A percentile compares a stretch with the other conserved stretches of the same genome.
phyloP scores from a whole-genome alignment of 805 yeast genomes.

The Diddensiella transvaalensis region DNA sequence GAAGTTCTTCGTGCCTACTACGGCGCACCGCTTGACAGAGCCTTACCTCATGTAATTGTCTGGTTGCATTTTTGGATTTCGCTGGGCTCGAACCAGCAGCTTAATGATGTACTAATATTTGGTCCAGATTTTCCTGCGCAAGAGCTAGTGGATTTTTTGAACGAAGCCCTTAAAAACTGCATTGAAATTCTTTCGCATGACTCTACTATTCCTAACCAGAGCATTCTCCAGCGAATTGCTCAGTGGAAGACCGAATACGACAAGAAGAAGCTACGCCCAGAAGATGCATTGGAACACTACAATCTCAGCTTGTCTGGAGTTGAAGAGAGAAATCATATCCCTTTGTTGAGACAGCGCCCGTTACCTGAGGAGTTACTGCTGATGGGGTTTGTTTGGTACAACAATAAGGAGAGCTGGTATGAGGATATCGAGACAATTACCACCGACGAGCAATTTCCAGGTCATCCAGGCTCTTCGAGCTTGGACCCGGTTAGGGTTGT shows the following conservation, averaged over 20 bases:
- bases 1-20: constrained; percentile 12
- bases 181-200: neutral
- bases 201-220: neutral
- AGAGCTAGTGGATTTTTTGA: constrained; percentile 12
- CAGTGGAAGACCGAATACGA: constrained; percentile 4
- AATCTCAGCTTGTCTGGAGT: constrained; percentile 5
- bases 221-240: constrained; percentile 5
- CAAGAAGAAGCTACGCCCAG: neutral
- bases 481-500: constrained; percentile 15
- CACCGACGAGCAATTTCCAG: constrained; percentile 22
- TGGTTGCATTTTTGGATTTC: constrained; percentile 73
- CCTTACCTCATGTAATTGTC: constrained; percentile 69
- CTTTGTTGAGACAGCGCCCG: constrained; percentile 20
- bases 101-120: neutral
- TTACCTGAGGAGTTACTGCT: constrained; percentile 24
- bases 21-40: constrained; percentile 30
- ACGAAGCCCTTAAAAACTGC: constrained; percentile 3
- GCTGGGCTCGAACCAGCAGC: constrained; percentile 7
- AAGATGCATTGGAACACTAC: constrained; percentile 7
- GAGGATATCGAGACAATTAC: constrained; percentile 11
- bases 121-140: constrained; percentile 14
- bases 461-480: constrained; percentile 14
- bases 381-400: constrained; percentile 23
- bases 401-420: neutral
- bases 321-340: constrained; percentile 13